These are phyloP conservation scores for Phialocephala sp. DNA, from an alignment of 2,329 filamentous ascomycete species.

Conservation along the genomic window DNA sequence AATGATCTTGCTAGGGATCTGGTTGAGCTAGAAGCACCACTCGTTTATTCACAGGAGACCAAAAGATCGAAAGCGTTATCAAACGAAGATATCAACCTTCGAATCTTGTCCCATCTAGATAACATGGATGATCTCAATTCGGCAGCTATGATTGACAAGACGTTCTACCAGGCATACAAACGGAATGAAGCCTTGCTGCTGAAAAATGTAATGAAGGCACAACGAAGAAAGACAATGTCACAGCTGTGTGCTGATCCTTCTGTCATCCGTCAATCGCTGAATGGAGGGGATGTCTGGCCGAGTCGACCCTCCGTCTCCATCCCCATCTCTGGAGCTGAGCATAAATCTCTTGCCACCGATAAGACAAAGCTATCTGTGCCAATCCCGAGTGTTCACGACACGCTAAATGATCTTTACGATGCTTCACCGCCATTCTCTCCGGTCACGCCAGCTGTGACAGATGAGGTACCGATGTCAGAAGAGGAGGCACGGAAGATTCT, in stretches of 20 bases:
- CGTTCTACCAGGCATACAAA: constrained; percentile 54
- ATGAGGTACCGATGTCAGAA: constrained; percentile 31
- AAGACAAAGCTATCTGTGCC: constrained; percentile 3
- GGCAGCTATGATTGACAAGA: constrained; percentile 49
- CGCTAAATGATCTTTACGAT: constrained; percentile 23
- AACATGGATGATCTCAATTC: constrained; percentile 50
- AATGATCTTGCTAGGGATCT: constrained; percentile 23
- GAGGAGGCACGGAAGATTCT: constrained; percentile 41
- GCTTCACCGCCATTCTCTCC: constrained; percentile 27
- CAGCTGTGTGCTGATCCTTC: constrained; percentile 17
- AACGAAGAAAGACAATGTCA: constrained; percentile 26
- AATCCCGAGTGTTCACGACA: neutral
- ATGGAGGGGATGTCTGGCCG: neutral
- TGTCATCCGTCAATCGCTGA: constrained; percentile 6
- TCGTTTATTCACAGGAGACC: constrained; percentile 17
- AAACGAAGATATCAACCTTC: constrained; percentile 44
- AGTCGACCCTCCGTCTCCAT: constrained; percentile 18
- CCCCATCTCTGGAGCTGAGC: constrained; percentile 18
- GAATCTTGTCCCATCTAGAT: constrained; percentile 49
- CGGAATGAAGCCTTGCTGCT: constrained; percentile 49
- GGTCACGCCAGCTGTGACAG: neutral
- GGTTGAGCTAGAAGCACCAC: constrained; percentile 28
- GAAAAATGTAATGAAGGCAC: constrained; percentile 38
- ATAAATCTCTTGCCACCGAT: constrained; percentile 28
- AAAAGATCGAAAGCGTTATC: constrained; percentile 24